Base-by-base conservation (phyloP, 495 filamentous ascomycete genomes). In the Lasiosphaeriaceae sp. region DNA sequence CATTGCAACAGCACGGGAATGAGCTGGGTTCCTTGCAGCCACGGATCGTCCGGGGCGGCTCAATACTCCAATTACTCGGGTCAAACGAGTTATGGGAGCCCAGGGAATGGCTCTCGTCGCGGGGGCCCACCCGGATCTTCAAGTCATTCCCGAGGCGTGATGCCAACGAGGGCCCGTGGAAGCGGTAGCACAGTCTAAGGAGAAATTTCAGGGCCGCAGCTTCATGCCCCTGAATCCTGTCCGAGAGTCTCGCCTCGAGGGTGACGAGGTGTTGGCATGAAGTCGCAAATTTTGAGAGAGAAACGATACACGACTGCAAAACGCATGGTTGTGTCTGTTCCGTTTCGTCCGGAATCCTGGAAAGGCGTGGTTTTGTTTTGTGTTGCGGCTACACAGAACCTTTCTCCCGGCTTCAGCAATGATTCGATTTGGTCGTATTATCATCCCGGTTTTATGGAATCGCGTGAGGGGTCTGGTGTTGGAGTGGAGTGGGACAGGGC, bases 11-110 rank as follows among this genome's bases (percentile, higher is more conserved):
- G 22, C 7, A 52, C 37, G 3, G 55, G 59, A 20, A 14, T 21
- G 0, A 21, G 19, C 23, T 62, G 43, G 50, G 21, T 43, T 1
- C 56, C 60, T 16, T 63, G 60, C 53, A 23, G 49, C 19, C 56
- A 59, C 23, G 14, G 23, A 12, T 24, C 47, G 2, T 24, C 41
- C 3, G 0, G 16, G 26, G 43, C 44, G 8, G 34, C 12, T 11
- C 56, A 56, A 24, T 23, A 12, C 3, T 14, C 29, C n/a, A 37
- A 37, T 11, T 19, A 17, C 23, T 43, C 39, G 8, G 39, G 39
- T 17, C 5, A 14, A 11, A 43, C 8, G 9, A 5, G 9, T 12
- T 43, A 24, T 29, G 12, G 46, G 37, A 16, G 22, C 50, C 46
- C 46, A 24, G 29, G 47, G 6, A 22, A 44, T 54, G 44, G 50